phyloP scores from a whole-genome alignment of 2,329 filamentous ascomycete genomes.

The Paecilomyces niveus region DNA sequence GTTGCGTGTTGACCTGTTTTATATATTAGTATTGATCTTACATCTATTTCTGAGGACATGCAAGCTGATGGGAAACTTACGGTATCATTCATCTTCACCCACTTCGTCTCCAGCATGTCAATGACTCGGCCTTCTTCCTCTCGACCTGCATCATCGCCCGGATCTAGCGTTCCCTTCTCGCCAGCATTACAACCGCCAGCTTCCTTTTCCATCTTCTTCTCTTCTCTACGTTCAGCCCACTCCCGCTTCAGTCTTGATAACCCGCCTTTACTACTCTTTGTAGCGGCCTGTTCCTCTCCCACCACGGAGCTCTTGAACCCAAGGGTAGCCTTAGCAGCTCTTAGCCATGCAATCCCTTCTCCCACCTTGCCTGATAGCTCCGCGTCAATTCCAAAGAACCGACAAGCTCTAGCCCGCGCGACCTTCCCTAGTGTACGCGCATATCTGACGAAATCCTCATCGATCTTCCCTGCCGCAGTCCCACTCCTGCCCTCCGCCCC shows the following conservation, averaged over 20 bases:
- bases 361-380: constrained; percentile 76
- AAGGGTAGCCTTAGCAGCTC: constrained; percentile 67
- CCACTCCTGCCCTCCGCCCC: constrained; percentile 16
- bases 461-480: constrained; percentile 43
- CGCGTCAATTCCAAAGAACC: constrained; percentile 85
- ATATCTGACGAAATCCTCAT: constrained; percentile 63
- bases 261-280: constrained; percentile 18
- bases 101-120: constrained; percentile 80
- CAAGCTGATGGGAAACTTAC: constrained; percentile 42
- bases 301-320: constrained; percentile 50
- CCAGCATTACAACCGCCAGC: constrained; percentile 24
- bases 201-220: constrained; percentile 67
- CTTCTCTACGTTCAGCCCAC: constrained; percentile 70
- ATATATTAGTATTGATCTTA: constrained; percentile 2
- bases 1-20: constrained; percentile 67
- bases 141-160: constrained; percentile 71
- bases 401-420: constrained; percentile 74
- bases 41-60: background rate
- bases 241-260: constrained; percentile 60
- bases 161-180: constrained; percentile 24
- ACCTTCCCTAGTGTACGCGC: constrained; percentile 67
- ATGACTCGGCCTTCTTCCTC: constrained; percentile 79
- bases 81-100: constrained; percentile 89
- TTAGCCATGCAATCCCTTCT: constrained; percentile 78
- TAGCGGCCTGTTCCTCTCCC: constrained; percentile 31